Percentiles rank a stretch among this genome's conserved stretches.
These are phyloP conservation scores for Blastomyces silverae DNA, from an alignment of 2,329 filamentous ascomycete species.

Conservation along the genomic window DNA sequence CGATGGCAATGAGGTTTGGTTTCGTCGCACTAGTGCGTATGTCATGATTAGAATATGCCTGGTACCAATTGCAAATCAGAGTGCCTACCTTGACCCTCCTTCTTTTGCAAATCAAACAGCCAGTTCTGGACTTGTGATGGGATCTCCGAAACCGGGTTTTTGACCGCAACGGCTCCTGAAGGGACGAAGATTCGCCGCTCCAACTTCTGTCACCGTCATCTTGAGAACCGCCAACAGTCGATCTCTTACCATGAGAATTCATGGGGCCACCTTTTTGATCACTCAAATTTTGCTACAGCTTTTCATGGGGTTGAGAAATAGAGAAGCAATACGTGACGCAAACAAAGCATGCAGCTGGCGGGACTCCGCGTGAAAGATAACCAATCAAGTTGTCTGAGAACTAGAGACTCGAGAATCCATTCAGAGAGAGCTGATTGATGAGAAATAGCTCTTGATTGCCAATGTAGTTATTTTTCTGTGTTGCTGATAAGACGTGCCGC, in stretches of 20 bases:
- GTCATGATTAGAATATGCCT: neutral
- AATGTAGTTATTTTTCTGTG: too few relatives aligned
- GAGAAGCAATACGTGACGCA: too few relatives aligned
- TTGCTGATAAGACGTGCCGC: too few relatives aligned
- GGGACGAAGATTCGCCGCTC: neutral
- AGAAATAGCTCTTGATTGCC: too few relatives aligned
- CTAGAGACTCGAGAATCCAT: too few relatives aligned
- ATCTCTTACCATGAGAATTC: neutral
- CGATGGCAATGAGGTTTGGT: constrained; percentile 25
- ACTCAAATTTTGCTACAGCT: neutral
- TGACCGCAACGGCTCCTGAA: neutral
- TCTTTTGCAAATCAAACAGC: constrained; percentile 29
- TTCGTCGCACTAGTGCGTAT: constrained; percentile 28
- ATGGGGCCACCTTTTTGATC: neutral
- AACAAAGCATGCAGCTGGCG: too few relatives aligned
- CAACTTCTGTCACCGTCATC: neutral
- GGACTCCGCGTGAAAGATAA: too few relatives aligned
- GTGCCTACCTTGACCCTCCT: constrained; percentile 29
- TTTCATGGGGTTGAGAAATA: too few relatives aligned
- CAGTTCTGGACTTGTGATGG: constrained; percentile 29
- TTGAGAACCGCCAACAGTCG: neutral
- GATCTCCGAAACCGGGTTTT: constrained; percentile 9
- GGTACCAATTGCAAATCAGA: neutral
- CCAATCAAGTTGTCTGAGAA: too few relatives aligned
- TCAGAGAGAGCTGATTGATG: too few relatives aligned